Evolutionary conservation across 2,329 filamentous ascomycete genomes (phyloP).

Genomic region (Dryadomyces quercivorus): DNA sequence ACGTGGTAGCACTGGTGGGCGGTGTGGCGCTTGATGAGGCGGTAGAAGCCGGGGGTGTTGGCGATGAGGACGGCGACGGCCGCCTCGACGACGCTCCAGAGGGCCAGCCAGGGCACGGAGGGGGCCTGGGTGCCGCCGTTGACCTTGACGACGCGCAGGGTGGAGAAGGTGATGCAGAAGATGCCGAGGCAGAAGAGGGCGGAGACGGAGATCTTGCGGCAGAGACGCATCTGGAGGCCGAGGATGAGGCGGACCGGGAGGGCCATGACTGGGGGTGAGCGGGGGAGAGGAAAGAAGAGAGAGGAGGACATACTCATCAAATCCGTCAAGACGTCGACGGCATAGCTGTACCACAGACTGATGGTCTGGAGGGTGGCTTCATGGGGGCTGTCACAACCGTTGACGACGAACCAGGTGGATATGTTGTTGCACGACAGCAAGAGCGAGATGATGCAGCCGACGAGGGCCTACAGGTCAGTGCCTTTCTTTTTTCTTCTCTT

Average conservation of each 20-base stretch:
- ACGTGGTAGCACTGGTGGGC: not conserved
- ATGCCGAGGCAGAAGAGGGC: not conserved
- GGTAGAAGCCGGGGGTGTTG: not conserved
- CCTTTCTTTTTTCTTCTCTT: too few species aligned
- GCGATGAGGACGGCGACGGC: not conserved
- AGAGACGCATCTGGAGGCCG: not conserved
- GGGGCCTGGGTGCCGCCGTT: not conserved
- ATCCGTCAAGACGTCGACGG: not conserved
- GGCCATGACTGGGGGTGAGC: not conserved
- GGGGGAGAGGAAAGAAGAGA: not conserved
- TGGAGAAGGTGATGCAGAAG: not conserved
- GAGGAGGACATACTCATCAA: not conserved
- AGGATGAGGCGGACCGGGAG: not conserved
- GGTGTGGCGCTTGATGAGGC: not conserved
- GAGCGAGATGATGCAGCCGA: not conserved
- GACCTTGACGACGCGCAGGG: not conserved
- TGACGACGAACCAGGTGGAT: not conserved
- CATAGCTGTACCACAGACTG: not conserved
- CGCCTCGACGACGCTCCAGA: not conserved
- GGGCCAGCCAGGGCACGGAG: not conserved
- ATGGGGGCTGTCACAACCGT: not conserved
- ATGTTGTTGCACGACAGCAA: not conserved
- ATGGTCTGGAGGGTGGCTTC: not conserved
- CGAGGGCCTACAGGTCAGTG: not conserved
- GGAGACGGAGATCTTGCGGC: not conserved